Percentiles rank a stretch among this genome's conserved stretches.
Evolutionary conservation across 106 monocot genomes (phyloP).

Genomic region (Dactylorhiza incarnata): DNA sequence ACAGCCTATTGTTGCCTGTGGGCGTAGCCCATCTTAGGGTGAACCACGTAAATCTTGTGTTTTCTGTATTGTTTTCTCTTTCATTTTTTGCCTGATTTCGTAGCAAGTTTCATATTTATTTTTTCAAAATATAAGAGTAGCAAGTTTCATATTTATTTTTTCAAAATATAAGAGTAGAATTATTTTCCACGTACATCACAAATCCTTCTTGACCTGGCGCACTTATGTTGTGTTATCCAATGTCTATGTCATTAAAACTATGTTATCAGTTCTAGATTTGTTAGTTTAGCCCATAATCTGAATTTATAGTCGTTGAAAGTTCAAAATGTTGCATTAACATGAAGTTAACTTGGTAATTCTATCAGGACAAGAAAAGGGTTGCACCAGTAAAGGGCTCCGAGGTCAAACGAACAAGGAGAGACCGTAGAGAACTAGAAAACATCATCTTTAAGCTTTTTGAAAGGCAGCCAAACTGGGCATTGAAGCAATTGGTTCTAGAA

Average conservation of each 20-base stretch:
- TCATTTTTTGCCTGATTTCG: no score
- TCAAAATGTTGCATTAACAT: neutral
- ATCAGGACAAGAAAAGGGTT: slow-evolving; percentile 80
- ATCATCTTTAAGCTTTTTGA: slow-evolving; percentile 98
- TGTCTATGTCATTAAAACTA: neutral
- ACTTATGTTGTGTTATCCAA: neutral
- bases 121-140: neutral
- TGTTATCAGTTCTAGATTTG: neutral
- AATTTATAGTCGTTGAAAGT: neutral
- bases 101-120: no score
- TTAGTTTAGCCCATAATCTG: neutral
- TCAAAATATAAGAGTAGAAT: neutral
- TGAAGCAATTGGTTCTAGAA: slow-evolving; percentile 83
- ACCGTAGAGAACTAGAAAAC: slow-evolving; percentile 89
- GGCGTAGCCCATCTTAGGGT: no score
- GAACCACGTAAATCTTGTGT: no score
- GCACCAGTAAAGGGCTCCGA: slow-evolving; percentile 72
- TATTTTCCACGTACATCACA: neutral
- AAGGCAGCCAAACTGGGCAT: slow-evolving; percentile 93
- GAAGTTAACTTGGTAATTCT: neutral
- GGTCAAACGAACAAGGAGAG: slow-evolving; percentile 83
- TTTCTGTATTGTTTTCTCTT: no score
- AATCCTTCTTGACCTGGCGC: no score
- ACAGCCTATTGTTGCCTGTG: no score
- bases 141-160: neutral